Evolutionary conservation across 2,329 filamentous ascomycete genomes (phyloP).

Genomic region (Curvularia hawaiiensis): DNA sequence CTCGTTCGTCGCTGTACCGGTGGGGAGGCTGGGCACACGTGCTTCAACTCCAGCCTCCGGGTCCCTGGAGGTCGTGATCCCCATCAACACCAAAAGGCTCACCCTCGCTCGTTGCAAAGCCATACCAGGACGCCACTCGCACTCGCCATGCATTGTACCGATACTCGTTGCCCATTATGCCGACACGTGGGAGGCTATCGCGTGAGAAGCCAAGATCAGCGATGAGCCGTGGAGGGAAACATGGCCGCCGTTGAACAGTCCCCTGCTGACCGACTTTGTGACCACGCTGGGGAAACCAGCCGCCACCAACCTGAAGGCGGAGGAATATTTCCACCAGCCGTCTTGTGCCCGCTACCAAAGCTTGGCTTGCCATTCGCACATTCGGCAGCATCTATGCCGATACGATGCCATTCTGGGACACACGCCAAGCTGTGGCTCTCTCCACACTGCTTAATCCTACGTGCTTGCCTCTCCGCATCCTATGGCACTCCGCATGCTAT

Average conservation of each 20-base stretch:
- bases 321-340: slow-evolving; percentile 34
- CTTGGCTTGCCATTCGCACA: slow-evolving; percentile 26
- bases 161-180: slow-evolving; percentile 21
- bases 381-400: slow-evolving; percentile 32
- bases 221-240: slow-evolving; percentile 12
- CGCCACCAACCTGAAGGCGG: slow-evolving; percentile 23
- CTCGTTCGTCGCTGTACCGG: slow-evolving; percentile 27
- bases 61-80: slow-evolving; percentile 16
- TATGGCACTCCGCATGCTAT: slow-evolving; percentile 26
- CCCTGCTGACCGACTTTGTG: slow-evolving; percentile 12
- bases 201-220: slow-evolving; percentile 7
- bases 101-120: slow-evolving; percentile 8
- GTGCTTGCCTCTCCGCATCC: slow-evolving; percentile 19
- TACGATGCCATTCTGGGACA: slow-evolving; percentile 17
- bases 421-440: slow-evolving; percentile 30
- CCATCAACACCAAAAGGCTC: slow-evolving; percentile 15
- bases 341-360: slow-evolving; percentile 12
- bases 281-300: slow-evolving; percentile 8
- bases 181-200: slow-evolving; percentile 18
- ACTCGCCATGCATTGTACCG: slow-evolving; percentile 29
- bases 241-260: slow-evolving; percentile 12
- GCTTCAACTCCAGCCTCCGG: slow-evolving; percentile 19
- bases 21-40: slow-evolving; percentile 23
- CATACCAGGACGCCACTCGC: slow-evolving; percentile 12
- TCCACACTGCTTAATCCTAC: slow-evolving; percentile 30